phyloP scores from a whole-genome alignment of 352 stramenopile species.

The Globisporangium lucens region DNA sequence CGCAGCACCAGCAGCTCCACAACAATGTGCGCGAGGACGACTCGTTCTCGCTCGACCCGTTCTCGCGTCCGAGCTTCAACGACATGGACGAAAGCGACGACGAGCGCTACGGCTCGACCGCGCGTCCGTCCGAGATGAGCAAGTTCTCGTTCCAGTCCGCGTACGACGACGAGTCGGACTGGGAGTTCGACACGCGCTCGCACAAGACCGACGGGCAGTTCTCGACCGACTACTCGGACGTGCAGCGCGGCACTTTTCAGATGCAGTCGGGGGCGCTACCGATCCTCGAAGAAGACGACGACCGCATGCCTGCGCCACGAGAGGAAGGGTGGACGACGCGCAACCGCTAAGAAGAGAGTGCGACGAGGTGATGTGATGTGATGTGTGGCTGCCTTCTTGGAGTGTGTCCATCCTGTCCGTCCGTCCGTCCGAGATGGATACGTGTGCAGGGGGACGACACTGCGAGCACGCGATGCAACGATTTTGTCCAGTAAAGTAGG shows the following conservation, averaged over 20 bases:
- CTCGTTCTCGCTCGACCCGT: conserved; percentile 75
- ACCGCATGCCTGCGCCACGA: conserved; percentile 22
- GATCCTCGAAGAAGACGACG: conserved; percentile 66
- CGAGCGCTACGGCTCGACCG: conserved; percentile 32
- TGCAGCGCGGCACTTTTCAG: conserved; percentile 49
- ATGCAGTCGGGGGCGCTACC: conserved; percentile 44
- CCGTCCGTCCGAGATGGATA: background rate
- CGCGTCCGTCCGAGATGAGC: conserved; percentile 49
- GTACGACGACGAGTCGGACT: conserved; percentile 70
- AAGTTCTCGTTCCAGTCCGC: conserved; percentile 79
- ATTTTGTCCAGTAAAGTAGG: background rate
- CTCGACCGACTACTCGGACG: conserved; percentile 24
- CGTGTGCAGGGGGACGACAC: background rate
- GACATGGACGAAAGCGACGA: conserved; percentile 41
- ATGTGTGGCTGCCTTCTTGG: background rate
- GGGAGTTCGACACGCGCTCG: conserved; percentile 58
- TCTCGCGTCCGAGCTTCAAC: conserved; percentile 66
- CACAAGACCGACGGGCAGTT: conserved; percentile 36
- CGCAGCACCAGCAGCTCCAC: conserved; percentile 20
- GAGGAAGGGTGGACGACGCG: conserved; percentile 46
- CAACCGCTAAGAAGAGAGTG: conserved; percentile 12
- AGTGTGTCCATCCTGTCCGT: background rate
- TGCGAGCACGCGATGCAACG: background rate
- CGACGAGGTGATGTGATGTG: background rate
- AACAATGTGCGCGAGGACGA: conserved; percentile 29